phyloP scores from a whole-genome alignment of 805 yeast species.

The Candida sakaeoensis region DNA sequence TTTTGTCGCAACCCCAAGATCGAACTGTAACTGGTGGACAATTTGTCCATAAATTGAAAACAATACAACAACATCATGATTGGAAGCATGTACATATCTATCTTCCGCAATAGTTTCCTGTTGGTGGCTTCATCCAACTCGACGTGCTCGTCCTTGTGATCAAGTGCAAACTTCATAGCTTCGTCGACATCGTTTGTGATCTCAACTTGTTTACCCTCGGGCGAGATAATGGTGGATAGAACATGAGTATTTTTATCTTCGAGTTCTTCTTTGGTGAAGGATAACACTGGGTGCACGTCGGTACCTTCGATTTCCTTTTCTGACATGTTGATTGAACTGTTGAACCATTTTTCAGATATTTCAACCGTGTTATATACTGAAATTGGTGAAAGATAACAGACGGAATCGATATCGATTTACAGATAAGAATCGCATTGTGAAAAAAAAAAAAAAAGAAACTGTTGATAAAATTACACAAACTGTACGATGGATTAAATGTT shows the following conservation, averaged over 20 bases:
- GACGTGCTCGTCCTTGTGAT: slow-evolving; percentile 13
- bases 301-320: not conserved
- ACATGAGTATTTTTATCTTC: slow-evolving; percentile 6
- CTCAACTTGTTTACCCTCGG: slow-evolving; percentile 20
- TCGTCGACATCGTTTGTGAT: slow-evolving; percentile 36
- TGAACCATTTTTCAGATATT: not conserved
- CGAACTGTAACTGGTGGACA: slow-evolving; percentile 36
- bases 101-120: slow-evolving; percentile 17
- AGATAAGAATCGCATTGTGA: not conserved
- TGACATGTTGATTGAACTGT: not conserved
- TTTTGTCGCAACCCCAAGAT: slow-evolving; percentile 36
- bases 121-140: slow-evolving; percentile 16
- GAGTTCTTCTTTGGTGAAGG: slow-evolving; percentile 10
- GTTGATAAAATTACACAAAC: not conserved
- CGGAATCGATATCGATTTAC: not conserved
- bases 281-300: slow-evolving; percentile 4
- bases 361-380: not conserved
- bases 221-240: slow-evolving; percentile 15
- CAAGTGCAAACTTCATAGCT: slow-evolving; percentile 33
- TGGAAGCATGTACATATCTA: slow-evolving; percentile 24
- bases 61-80: slow-evolving; percentile 21
- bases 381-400: too few species aligned
- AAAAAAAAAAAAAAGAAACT: not conserved
- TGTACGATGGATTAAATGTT: not conserved
- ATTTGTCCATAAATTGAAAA: slow-evolving; percentile 36